Percentiles rank a stretch among this genome's conserved stretches.
These are phyloP conservation scores for Heliosperma pusillum DNA, from an alignment of 148 eudicot species.

Conservation along the genomic window DNA sequence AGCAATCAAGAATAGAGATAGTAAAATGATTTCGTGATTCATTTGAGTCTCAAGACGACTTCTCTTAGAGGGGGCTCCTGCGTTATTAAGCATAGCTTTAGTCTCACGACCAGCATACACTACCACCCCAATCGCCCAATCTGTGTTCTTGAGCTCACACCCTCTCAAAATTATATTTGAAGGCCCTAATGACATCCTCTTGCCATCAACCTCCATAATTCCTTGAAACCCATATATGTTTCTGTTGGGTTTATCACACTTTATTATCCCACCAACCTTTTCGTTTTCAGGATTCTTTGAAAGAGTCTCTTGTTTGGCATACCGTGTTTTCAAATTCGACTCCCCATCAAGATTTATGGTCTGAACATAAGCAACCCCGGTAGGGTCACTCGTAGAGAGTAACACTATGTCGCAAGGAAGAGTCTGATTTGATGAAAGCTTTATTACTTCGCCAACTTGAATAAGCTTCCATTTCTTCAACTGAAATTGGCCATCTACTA, in stretches of 20 bases:
- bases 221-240: conserved; percentile 94
- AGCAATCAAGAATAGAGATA: conserved; percentile 69
- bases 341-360: conserved; percentile 97
- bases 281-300: conserved; percentile 53
- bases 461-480: conserved; percentile 81
- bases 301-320: conserved; percentile 96
- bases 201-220: conserved; percentile 86
- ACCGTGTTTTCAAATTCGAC: conserved; percentile 91
- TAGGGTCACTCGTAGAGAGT: conserved; percentile 91
- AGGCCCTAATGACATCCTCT: conserved; percentile 87
- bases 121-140: conserved; percentile 85
- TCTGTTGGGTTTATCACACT: conserved; percentile 94
- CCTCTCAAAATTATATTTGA: conserved; percentile 91
- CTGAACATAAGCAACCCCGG: conserved; percentile 95
- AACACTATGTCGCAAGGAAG: conserved; percentile 93
- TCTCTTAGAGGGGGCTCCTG: conserved; percentile 98
- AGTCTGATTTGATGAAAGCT: conserved; percentile 66
- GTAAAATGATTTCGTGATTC: conserved; percentile 79
- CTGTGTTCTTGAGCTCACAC: conserved; percentile 91
- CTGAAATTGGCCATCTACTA: conserved; percentile 54
- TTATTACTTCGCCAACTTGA: conserved; percentile 80
- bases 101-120: conserved; percentile 95
- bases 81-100: conserved; percentile 94
- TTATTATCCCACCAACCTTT: conserved; percentile 65
- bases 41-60: conserved; percentile 89